Evolutionary conservation across 2,329 filamentous ascomycete genomes (phyloP).

Genomic region (Pseudogymnoascus destructans): DNA sequence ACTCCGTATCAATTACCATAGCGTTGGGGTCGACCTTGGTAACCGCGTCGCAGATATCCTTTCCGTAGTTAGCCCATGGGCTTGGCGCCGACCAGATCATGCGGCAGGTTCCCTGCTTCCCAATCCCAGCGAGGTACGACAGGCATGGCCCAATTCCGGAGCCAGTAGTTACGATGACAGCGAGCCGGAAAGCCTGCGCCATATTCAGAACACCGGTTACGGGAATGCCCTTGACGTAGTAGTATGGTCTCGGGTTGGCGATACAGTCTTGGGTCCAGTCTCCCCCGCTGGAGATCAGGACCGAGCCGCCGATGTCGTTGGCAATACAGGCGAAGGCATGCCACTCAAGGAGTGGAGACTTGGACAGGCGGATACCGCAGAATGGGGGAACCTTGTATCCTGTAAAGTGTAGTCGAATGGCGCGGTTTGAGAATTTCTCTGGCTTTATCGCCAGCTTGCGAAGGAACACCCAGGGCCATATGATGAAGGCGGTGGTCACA

Average conservation of each 20-base stretch:
- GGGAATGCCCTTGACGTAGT: conserved; percentile 42
- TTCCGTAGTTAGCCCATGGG: conserved; percentile 26
- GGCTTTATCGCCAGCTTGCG: conserved; percentile 38
- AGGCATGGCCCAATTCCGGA: conserved; percentile 30
- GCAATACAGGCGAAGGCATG: conserved; percentile 47
- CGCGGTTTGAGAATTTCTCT: conserved; percentile 43
- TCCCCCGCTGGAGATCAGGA: conserved; percentile 43
- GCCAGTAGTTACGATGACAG: conserved; percentile 30
- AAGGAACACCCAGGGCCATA: conserved; percentile 46
- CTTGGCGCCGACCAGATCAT: conserved; percentile 28
- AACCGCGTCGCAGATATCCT: conserved; percentile 25
- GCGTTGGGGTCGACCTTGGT: conserved; percentile 25
- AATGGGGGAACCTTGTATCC: conserved; percentile 31
- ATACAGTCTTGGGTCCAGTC: conserved; percentile 45
- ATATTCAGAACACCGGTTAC: conserved; percentile 27
- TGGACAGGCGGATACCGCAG: conserved; percentile 35
- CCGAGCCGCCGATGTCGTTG: conserved; percentile 36
- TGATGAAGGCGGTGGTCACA: conserved; percentile 36
- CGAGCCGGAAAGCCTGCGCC: conserved; percentile 25
- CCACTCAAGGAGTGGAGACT: conserved; percentile 39
- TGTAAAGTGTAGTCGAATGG: conserved; percentile 41
- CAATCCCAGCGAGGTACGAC: conserved; percentile 18
- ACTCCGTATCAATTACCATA: conserved; percentile 27
- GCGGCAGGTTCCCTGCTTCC: conserved; percentile 18
- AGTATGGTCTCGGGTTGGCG: conserved; percentile 34